A percentile compares a stretch with the other conserved stretches of the same genome.
These are phyloP conservation scores for Xylariaceae sp. DNA, from an alignment of 2,329 filamentous ascomycete genomes.

Conservation along the genomic window DNA sequence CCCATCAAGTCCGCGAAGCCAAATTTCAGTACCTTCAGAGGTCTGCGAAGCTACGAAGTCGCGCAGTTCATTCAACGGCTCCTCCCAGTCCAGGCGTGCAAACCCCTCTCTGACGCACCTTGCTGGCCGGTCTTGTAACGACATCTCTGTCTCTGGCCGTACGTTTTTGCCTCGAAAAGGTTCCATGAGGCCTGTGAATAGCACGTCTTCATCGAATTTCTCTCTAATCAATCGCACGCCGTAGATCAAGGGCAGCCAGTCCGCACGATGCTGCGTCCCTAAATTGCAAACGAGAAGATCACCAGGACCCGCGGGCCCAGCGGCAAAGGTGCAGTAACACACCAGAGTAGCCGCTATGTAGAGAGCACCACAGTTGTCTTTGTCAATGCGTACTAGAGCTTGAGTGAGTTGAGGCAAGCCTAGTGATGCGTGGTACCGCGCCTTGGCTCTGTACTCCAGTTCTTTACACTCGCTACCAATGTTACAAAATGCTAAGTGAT, in stretches of 20 bases:
- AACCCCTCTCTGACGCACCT: constrained; percentile 9
- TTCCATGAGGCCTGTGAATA: constrained; percentile 9
- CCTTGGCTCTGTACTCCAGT: not conserved
- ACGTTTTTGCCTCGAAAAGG: not conserved
- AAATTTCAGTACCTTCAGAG: not conserved
- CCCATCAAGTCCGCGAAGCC: not conserved
- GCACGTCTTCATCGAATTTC: constrained; percentile 7
- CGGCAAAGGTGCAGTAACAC: constrained; percentile 12
- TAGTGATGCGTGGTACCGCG: constrained; percentile 6
- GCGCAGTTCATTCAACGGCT: not conserved
- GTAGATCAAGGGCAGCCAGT: constrained; percentile 7
- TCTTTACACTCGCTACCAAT: not conserved
- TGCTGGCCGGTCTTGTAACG: not conserved
- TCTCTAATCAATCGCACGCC: constrained; percentile 10
- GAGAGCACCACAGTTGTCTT: constrained; percentile 6
- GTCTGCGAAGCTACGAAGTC: not conserved
- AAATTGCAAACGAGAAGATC: constrained; percentile 14
- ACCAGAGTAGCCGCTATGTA: constrained; percentile 11
- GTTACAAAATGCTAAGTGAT: constrained; percentile 4
- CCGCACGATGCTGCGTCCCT: not conserved
- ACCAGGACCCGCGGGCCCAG: not conserved
- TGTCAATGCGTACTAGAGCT: not conserved
- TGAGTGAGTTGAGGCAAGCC: constrained; percentile 2
- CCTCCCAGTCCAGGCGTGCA: constrained; percentile 1
- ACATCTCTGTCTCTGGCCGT: not conserved